A percentile compares a stretch with the other conserved stretches of the same genome.
phyloP scores from a whole-genome alignment of 805 yeast species.

The Clavispora carvajalis region DNA sequence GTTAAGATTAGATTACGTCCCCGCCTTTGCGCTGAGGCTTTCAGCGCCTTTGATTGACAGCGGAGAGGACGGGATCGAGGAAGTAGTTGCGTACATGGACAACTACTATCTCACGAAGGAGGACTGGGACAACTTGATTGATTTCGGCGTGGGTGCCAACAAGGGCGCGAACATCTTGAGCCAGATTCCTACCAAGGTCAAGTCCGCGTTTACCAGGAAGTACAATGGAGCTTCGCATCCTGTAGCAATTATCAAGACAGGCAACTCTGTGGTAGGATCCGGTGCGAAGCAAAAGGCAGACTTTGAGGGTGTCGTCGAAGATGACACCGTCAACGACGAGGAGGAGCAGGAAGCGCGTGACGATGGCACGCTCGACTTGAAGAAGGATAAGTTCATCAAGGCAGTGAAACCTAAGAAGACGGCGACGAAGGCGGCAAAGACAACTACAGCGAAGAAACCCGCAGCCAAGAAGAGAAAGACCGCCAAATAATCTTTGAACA shows the following conservation, averaged over 20 bases:
- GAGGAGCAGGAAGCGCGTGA: slow-evolving; percentile 42
- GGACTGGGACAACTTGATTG: slow-evolving; percentile 88
- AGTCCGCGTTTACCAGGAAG: slow-evolving; percentile 79
- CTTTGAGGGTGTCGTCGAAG: slow-evolving; percentile 66
- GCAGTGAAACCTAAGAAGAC: slow-evolving; percentile 15
- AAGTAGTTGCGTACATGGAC: slow-evolving; percentile 72
- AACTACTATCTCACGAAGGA: slow-evolving; percentile 80
- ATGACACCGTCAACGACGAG: slow-evolving; percentile 44
- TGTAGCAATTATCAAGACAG: slow-evolving; percentile 73
- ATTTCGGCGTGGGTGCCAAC: slow-evolving; percentile 65
- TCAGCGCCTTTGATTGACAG: slow-evolving; percentile 50
- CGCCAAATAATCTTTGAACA: not conserved
- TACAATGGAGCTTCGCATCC: slow-evolving; percentile 81
- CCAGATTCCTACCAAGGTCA: slow-evolving; percentile 69
- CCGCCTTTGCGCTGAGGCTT: slow-evolving; percentile 54
- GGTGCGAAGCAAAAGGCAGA: slow-evolving; percentile 46
- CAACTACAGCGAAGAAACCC: slow-evolving; percentile 21
- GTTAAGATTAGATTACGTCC: slow-evolving; percentile 71
- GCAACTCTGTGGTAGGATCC: slow-evolving; percentile 43
- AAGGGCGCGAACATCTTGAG: slow-evolving; percentile 43
- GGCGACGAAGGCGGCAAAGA: slow-evolving; percentile 17
- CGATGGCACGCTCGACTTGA: slow-evolving; percentile 42
- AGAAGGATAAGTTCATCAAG: slow-evolving; percentile 62
- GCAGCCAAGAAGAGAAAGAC: not conserved
- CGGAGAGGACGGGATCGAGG: slow-evolving; percentile 60